Conservation (phyloP, 495 filamentous ascomycete species). For the Amniculicola lignicola region DNA sequence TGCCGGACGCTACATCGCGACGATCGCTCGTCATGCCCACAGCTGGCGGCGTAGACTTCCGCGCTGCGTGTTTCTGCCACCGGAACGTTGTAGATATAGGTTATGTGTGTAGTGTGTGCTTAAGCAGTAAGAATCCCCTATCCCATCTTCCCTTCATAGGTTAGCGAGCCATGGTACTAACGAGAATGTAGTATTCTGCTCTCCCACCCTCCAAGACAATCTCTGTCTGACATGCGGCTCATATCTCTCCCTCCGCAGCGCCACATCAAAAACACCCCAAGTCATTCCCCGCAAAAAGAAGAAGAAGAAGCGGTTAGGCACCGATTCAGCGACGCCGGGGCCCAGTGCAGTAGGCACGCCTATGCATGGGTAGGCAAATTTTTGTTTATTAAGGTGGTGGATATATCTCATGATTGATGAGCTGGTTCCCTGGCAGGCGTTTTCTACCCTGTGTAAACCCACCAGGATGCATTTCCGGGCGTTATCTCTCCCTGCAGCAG, state of each 20-base stretch:
- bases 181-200: slow-evolving; percentile 27
- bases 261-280: slow-evolving; percentile 64
- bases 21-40: slow-evolving; percentile 68
- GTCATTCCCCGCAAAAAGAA: slow-evolving; percentile 72
- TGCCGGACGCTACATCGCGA: slow-evolving; percentile 69
- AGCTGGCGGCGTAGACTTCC: slow-evolving; percentile 87
- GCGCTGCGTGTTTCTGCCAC: slow-evolving; percentile 97
- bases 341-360: slow-evolving; percentile 22
- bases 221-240: slow-evolving; percentile 91
- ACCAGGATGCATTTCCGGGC: too few relatives aligned
- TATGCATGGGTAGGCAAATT: too few relatives aligned
- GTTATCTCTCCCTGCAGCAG: too few relatives aligned
- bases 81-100: slow-evolving; percentile 84
- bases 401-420: too few relatives aligned
- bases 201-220: slow-evolving; percentile 40
- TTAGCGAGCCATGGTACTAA: neutral
- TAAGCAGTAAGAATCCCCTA: slow-evolving; percentile 62
- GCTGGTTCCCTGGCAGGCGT: too few relatives aligned
- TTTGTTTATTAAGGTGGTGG: too few relatives aligned
- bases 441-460: too few relatives aligned
- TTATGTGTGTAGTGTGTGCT: slow-evolving; percentile 91
- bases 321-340: slow-evolving; percentile 25
- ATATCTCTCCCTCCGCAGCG: slow-evolving; percentile 69
- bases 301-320: slow-evolving; percentile 60
- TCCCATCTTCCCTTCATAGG: neutral